These are phyloP conservation scores for Diplodia intermedia DNA, from an alignment of 2,329 filamentous ascomycete genomes.

Conservation along the genomic window DNA sequence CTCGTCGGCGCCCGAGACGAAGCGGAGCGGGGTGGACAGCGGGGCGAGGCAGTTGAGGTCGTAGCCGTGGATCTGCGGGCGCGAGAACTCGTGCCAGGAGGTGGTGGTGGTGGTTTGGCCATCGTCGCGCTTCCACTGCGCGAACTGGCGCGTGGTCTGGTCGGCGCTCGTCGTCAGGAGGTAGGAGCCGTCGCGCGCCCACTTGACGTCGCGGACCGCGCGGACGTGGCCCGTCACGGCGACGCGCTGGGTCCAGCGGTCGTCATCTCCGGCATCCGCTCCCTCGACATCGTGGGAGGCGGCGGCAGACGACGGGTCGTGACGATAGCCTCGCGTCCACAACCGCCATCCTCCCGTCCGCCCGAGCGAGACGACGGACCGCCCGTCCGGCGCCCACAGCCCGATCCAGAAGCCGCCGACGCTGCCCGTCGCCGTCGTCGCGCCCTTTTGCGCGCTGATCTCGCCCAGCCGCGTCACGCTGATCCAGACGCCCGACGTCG, in stretches of 20 bases:
- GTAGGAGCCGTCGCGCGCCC: slow-evolving; percentile 83
- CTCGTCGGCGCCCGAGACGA: slow-evolving; percentile 95
- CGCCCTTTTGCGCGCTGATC: slow-evolving; percentile 92
- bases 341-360: slow-evolving; percentile 92
- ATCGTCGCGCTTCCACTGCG: slow-evolving; percentile 65
- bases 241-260: slow-evolving; percentile 77
- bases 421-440: slow-evolving; percentile 94
- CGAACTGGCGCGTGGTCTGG: slow-evolving; percentile 89
- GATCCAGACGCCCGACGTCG: slow-evolving; percentile 86
- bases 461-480: slow-evolving; percentile 86
- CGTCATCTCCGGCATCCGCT: slow-evolving; percentile 59
- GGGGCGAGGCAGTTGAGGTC: slow-evolving; percentile 93
- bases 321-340: slow-evolving; percentile 70
- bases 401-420: slow-evolving; percentile 97
- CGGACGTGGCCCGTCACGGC: slow-evolving; percentile 85
- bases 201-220: slow-evolving; percentile 80
- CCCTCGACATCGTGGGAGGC: too few relatives aligned
- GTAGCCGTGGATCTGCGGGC: slow-evolving; percentile 97
- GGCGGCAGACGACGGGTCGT: too few relatives aligned
- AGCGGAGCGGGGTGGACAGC: slow-evolving; percentile 70
- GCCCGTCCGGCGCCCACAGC: slow-evolving; percentile 82
- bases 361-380: slow-evolving; percentile 79
- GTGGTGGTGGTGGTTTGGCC: slow-evolving; percentile 50
- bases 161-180: slow-evolving; percentile 88
- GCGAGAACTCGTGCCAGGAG: slow-evolving; percentile 94